A percentile compares a stretch with the other conserved stretches of the same genome.
phyloP scores from a whole-genome alignment of 805 yeast genomes.

The Cyberlindnera japonica region DNA sequence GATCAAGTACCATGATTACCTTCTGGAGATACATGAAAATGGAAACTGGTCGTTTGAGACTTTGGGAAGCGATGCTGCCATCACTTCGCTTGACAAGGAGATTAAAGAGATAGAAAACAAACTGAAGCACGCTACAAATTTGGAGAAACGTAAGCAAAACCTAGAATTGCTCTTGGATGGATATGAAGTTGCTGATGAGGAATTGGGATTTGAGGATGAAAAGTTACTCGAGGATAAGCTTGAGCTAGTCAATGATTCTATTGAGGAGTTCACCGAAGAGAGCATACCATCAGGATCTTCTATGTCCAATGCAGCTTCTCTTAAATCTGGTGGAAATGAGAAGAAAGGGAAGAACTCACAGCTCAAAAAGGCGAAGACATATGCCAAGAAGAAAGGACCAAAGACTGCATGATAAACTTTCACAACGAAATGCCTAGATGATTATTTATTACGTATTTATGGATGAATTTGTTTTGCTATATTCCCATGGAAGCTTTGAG shows the following conservation, averaged over 20 bases:
- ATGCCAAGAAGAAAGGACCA: neutral
- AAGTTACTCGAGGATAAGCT: constrained; percentile 7
- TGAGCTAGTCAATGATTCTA: constrained; percentile 2
- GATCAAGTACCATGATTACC: constrained; percentile 77
- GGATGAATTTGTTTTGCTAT: neutral
- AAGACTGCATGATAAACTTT: neutral
- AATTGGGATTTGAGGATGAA: constrained; percentile 4
- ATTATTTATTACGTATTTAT: neutral
- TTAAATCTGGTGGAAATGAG: too few species aligned
- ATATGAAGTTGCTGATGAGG: constrained; percentile 13
- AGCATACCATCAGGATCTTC: neutral
- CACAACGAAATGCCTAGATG: neutral
- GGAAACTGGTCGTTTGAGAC: constrained; percentile 61
- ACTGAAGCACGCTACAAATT: constrained; percentile 51
- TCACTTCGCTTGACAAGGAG: constrained; percentile 69
- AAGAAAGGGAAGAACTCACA: neutral
- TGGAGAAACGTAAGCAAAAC: constrained; percentile 58
- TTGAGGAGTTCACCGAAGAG: constrained; percentile 8
- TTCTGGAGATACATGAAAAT: constrained; percentile 62
- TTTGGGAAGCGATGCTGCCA: constrained; percentile 61
- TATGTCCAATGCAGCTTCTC: neutral
- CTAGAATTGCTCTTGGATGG: constrained; percentile 40
- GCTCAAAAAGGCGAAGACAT: neutral
- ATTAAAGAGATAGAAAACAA: constrained; percentile 62
- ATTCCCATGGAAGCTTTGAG: constrained; percentile 11